phyloP scores from a whole-genome alignment of 345 rosid genomes.

The Murraya paniculata region DNA sequence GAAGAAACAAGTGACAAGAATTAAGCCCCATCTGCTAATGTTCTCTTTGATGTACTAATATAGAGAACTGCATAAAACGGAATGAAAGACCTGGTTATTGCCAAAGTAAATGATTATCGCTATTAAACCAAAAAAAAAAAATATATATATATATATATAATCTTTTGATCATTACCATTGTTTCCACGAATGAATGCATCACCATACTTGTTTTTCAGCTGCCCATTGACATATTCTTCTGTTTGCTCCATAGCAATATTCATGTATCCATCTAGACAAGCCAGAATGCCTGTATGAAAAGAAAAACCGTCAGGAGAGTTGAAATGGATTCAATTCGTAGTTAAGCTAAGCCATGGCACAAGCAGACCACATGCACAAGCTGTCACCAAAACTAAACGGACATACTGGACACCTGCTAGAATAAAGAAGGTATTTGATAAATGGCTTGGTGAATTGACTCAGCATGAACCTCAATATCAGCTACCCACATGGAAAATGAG shows the following conservation, averaged over 20 bases:
- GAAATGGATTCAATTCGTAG: background rate
- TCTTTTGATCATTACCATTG: constrained; percentile 45
- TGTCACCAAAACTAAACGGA: background rate
- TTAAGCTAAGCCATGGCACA: background rate
- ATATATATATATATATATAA: too few relatives aligned
- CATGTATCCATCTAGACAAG: constrained; percentile 95
- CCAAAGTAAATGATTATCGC: constrained; percentile 13
- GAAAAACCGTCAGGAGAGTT: background rate
- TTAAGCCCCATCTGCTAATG: constrained; percentile 74
- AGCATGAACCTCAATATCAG: too few relatives aligned
- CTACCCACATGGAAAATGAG: too few relatives aligned
- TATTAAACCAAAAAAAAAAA: background rate
- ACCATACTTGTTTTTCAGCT: constrained; percentile 88
- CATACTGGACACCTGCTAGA: background rate
- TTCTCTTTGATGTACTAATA: constrained; percentile 82
- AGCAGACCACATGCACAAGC: background rate
- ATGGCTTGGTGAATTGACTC: too few relatives aligned
- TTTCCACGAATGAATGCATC: constrained; percentile 98
- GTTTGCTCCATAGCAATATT: constrained; percentile 99
- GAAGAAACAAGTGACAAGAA: background rate
- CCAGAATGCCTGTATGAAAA: constrained; percentile 57
- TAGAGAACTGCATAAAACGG: constrained; percentile 71
- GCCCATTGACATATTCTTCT: constrained; percentile 90
- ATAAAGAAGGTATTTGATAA: too few relatives aligned
- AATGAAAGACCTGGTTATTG: background rate